phyloP scores from a whole-genome alignment of 805 yeast species.

The Candida maris region DNA sequence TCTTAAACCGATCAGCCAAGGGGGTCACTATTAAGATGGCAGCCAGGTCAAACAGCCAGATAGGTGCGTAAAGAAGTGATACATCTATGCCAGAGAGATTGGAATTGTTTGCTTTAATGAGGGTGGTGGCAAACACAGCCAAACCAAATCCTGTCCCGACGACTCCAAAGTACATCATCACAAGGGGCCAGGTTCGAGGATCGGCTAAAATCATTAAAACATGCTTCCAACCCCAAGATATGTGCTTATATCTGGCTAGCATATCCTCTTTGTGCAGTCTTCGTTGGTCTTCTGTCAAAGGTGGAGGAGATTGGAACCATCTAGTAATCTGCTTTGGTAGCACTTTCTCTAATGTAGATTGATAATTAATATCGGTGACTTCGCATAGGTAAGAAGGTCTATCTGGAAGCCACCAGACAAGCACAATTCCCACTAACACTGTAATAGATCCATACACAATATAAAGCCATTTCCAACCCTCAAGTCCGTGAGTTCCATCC shows the following conservation, averaged over 20 bases:
- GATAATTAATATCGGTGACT: slow-evolving; percentile 6
- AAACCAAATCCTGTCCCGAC: slow-evolving; percentile 89
- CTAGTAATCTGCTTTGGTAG: slow-evolving; percentile 18
- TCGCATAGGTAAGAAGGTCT: slow-evolving; percentile 45
- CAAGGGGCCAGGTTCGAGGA: slow-evolving; percentile 70
- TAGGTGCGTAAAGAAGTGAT: slow-evolving; percentile 79
- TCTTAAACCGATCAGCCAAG: slow-evolving; percentile 66
- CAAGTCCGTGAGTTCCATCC: slow-evolving; percentile 64
- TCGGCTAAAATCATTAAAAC: slow-evolving; percentile 54
- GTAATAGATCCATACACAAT: slow-evolving; percentile 73
- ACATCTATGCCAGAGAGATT: slow-evolving; percentile 60
- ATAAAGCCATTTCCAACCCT: slow-evolving; percentile 88
- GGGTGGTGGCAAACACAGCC: slow-evolving; percentile 80
- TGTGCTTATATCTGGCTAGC: slow-evolving; percentile 43
- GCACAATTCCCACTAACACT: slow-evolving; percentile 54
- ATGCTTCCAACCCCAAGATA: slow-evolving; percentile 59
- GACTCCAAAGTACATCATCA: slow-evolving; percentile 88
- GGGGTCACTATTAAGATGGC: slow-evolving; percentile 77
- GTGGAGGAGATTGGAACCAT: slow-evolving; percentile 32
- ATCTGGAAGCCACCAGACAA: slow-evolving; percentile 86
- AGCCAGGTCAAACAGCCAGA: slow-evolving; percentile 81
- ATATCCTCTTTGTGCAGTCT: slow-evolving; percentile 59
- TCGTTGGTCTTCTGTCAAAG: slow-evolving; percentile 52
- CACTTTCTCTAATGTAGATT: slow-evolving; percentile 17
- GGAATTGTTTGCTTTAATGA: slow-evolving; percentile 64